These are phyloP conservation scores for Straminergon stramineum DNA, from an alignment of 225 moss, liverwort and hornwort genomes.

Conservation along the genomic window DNA sequence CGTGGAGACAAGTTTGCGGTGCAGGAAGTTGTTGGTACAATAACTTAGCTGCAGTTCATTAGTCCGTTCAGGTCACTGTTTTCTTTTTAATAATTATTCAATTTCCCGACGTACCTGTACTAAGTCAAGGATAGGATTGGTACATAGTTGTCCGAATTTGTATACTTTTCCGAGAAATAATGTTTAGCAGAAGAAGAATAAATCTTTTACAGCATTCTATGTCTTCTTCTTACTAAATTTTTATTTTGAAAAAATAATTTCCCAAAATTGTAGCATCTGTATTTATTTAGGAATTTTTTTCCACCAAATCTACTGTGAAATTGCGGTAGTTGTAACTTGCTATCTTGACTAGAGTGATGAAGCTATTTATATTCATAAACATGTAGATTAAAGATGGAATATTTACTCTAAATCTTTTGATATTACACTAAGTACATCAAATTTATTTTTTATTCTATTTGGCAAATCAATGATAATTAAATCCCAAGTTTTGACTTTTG, in stretches of 20 bases:
- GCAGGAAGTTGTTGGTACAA: neutral
- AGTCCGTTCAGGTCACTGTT: too few relatives aligned
- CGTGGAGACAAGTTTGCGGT: fast-evolving
- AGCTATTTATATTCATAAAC: neutral
- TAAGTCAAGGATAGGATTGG: too few relatives aligned
- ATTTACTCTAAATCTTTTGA: neutral
- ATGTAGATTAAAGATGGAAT: neutral
- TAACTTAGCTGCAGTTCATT: too few relatives aligned
- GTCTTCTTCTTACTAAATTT: too few relatives aligned
- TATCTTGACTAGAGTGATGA: neutral
- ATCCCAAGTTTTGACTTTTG: neutral
- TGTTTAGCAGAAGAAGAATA: too few relatives aligned
- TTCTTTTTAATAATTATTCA: too few relatives aligned
- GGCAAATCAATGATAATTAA: neutral
- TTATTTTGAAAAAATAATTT: too few relatives aligned
- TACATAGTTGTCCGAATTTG: too few relatives aligned
- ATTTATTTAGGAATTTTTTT: neutral
- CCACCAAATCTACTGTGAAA: fast-evolving
- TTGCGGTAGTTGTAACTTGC: neutral
- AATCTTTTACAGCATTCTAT: too few relatives aligned
- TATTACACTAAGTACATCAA: neutral
- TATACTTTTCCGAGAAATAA: too few relatives aligned
- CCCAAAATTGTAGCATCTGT: neutral
- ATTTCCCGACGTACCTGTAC: fast-evolving
- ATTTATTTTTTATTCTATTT: neutral